Evolutionary conservation across 1,284 basidiomycete genomes (phyloP).

Genomic region (Trametes polyzona): DNA sequence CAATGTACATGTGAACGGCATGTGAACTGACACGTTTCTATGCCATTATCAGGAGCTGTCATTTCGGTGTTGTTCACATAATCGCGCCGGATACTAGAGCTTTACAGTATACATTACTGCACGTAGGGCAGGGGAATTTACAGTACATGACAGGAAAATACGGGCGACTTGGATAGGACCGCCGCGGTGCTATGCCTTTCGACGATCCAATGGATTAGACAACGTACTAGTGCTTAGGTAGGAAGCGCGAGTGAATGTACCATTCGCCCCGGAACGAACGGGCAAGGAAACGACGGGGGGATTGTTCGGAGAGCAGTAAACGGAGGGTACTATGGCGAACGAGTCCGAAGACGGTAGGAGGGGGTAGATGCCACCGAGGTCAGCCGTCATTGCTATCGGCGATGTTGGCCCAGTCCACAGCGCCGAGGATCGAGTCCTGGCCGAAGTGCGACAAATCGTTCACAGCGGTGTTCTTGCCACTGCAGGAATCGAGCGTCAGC

Average conservation of each 20-base stretch:
- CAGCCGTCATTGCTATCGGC: not conserved
- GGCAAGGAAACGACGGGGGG: not conserved
- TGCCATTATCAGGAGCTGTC: no score
- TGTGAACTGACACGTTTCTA: no score
- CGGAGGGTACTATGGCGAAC: no score
- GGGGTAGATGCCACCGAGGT: not conserved
- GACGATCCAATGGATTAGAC: no score
- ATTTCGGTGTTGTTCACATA: no score
- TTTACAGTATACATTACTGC: not conserved
- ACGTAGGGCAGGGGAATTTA: not conserved
- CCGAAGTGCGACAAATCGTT: not conserved
- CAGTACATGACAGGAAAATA: not conserved
- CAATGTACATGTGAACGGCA: no score
- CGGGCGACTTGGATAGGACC: not conserved
- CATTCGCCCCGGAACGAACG: not conserved
- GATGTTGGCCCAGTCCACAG: not conserved
- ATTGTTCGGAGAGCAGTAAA: not conserved
- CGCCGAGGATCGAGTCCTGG: not conserved
- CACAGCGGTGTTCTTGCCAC: not conserved
- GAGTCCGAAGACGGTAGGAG: no score
- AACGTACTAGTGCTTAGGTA: no score
- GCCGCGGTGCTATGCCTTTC: no score
- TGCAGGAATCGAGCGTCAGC: not conserved
- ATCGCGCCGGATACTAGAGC: no score
- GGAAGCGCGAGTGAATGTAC: no score